Evolutionary conservation across 108 stramenopile genomes (phyloP).

Genomic region (Nitzschia putrida): DNA sequence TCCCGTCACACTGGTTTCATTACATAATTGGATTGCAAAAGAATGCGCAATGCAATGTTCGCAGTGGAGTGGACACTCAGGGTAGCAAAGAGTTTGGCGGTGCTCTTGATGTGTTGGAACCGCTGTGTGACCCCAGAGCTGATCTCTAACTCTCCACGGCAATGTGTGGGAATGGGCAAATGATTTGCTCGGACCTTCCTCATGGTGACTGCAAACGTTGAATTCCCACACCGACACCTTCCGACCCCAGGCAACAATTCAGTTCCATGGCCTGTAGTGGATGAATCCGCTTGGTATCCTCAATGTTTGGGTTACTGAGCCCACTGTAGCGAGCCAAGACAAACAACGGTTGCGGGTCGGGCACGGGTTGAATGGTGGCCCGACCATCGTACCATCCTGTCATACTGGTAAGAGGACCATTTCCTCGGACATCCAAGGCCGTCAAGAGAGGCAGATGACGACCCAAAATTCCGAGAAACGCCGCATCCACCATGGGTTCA

Average conservation of each 20-base stretch:
- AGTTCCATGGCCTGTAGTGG: slow-evolving; percentile 45
- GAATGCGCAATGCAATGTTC: slow-evolving; percentile 85
- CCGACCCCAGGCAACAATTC: slow-evolving; percentile 59
- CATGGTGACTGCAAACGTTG: slow-evolving; percentile 14
- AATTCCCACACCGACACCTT: slow-evolving; percentile 69
- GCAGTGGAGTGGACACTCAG: slow-evolving; percentile 49
- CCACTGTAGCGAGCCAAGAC: slow-evolving; percentile 77
- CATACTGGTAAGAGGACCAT: slow-evolving; percentile 49
- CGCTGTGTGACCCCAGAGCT: neutral
- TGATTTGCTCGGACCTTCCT: neutral
- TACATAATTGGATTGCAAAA: slow-evolving; percentile 80
- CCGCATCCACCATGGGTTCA: slow-evolving; percentile 66
- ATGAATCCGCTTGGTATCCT: slow-evolving; percentile 73
- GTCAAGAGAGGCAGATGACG: slow-evolving; percentile 53
- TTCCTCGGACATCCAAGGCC: slow-evolving; percentile 79
- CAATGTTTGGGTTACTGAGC: slow-evolving; percentile 52
- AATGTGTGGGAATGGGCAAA: neutral
- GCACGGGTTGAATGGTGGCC: slow-evolving; percentile 42
- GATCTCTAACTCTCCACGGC: too few species aligned
- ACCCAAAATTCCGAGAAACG: slow-evolving; percentile 63
- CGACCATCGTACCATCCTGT: slow-evolving; percentile 83
- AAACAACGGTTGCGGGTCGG: slow-evolving; percentile 44
- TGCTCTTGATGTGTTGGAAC: neutral
- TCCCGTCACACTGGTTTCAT: slow-evolving; percentile 90
- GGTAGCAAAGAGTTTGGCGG: slow-evolving; percentile 59